phyloP scores from a whole-genome alignment of 2,329 filamentous ascomycete genomes.

The Ceratocystis destructans region DNA sequence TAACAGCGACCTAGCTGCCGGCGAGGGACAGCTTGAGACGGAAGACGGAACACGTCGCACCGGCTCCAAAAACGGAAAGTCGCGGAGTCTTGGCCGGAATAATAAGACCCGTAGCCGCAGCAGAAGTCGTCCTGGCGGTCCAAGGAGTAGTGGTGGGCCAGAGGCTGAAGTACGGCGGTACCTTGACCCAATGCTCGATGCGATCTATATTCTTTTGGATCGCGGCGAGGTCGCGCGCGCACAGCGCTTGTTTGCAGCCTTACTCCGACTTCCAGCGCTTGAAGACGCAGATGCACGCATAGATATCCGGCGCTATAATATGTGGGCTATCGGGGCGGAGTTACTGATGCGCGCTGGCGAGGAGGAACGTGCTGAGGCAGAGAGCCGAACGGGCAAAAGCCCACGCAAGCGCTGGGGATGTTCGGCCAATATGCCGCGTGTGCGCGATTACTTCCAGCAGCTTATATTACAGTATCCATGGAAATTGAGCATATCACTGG shows the following conservation, averaged over 20 bases:
- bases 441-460: slow-evolving; percentile 56
- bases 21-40: not conserved
- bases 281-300: slow-evolving; percentile 23
- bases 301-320: slow-evolving; percentile 53
- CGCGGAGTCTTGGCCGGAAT: not conserved
- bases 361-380: not conserved
- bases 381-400: not conserved
- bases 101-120: slow-evolving; percentile 3
- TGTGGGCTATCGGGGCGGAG: slow-evolving; percentile 78
- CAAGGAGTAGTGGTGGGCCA: not conserved
- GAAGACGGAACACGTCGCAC: not conserved
- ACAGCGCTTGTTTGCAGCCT: slow-evolving; percentile 11
- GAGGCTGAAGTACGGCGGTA: slow-evolving; percentile 15
- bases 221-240: slow-evolving; percentile 15
- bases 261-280: slow-evolving; percentile 12
- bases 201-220: slow-evolving; percentile 11
- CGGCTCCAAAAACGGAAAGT: not conserved
- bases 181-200: slow-evolving; percentile 15
- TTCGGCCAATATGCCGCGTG: slow-evolving; percentile 32
- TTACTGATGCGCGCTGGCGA: slow-evolving; percentile 49
- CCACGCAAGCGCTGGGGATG: slow-evolving; percentile 30
- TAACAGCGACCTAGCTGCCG: not conserved
- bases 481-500: slow-evolving; percentile 41
- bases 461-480: slow-evolving; percentile 67
- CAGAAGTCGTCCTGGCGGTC: not conserved